These are phyloP conservation scores for Suillus subalutaceus DNA, from an alignment of 768 basidiomycete genomes.

Conservation along the genomic window DNA sequence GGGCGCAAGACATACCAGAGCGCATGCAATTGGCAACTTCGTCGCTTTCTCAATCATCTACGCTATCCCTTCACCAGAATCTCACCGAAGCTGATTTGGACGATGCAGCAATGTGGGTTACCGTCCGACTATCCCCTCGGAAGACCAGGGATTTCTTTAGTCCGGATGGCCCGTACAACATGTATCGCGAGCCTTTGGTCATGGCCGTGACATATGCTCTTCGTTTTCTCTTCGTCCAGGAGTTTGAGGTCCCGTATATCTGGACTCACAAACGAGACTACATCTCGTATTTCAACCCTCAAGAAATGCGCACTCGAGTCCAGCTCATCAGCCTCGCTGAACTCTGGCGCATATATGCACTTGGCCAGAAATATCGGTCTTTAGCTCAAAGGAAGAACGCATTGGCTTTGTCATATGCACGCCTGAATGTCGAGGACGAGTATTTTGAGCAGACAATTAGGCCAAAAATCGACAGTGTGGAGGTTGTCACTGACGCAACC, in stretches of 20 bases:
- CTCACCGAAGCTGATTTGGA: constrained; percentile 74
- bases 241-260: constrained; percentile 94
- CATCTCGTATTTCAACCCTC: constrained; percentile 78
- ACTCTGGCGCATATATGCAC: constrained; percentile 87
- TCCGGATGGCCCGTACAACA: constrained; percentile 57
- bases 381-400: constrained; percentile 73
- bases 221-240: constrained; percentile 80
- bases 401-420: constrained; percentile 64
- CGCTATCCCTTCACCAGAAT: constrained; percentile 59
- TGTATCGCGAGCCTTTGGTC: constrained; percentile 69
- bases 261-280: constrained; percentile 94
- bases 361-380: constrained; percentile 90
- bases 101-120: constrained; percentile 88
- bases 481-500: constrained; percentile 86
- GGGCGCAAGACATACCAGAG: constrained; percentile 89
- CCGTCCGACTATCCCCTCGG: constrained; percentile 69
- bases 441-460: constrained; percentile 76
- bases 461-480: constrained; percentile 75
- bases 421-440: constrained; percentile 68
- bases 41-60: constrained; percentile 70
- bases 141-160: constrained; percentile 78
- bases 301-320: constrained; percentile 59
- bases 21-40: constrained; percentile 92
- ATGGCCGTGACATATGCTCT: constrained; percentile 80
- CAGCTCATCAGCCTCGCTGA: constrained; percentile 80